Conservation (phyloP, 441 rosid genomes). For the Gossypium aridum region DNA sequence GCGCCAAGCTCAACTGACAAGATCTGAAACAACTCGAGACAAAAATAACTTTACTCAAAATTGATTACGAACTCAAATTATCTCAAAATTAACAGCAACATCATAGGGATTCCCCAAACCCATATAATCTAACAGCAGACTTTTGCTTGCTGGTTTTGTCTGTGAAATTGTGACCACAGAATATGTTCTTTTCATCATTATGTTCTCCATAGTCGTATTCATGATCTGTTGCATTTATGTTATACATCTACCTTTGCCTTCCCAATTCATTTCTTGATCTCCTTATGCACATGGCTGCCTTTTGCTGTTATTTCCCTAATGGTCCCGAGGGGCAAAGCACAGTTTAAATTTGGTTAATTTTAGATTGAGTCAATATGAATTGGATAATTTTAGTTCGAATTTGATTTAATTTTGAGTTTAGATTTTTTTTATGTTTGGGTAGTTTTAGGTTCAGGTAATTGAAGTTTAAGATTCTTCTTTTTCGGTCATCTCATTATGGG, state of each 20-base stretch:
- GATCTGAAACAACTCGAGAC: too few species aligned
- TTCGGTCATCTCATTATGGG: too few species aligned
- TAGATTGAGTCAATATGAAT: too few species aligned
- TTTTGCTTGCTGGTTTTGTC: background rate
- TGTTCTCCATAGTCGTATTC: background rate
- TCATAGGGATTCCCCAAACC: background rate
- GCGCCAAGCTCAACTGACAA: too few species aligned
- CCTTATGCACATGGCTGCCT: conserved; percentile 25
- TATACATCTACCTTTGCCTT: conserved; percentile 13
- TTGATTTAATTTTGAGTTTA: too few species aligned
- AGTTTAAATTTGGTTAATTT: background rate
- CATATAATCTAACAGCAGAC: too few species aligned
- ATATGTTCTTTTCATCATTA: conserved; percentile 12
- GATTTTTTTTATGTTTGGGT: too few species aligned
- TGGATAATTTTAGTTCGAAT: too few species aligned
- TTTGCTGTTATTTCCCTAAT: background rate
- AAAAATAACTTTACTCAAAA: too few species aligned
- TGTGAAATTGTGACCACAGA: conserved; percentile 8
- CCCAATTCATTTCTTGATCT: conserved; percentile 1
- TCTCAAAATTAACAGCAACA: background rate
- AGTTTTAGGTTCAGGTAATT: too few species aligned
- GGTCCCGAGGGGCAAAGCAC: background rate
- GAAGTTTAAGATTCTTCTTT: too few species aligned
- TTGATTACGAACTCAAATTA: too few species aligned
- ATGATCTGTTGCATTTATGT: conserved; percentile 19